Conservation (phyloP, 1,284 basidiomycete genomes). For the Rhizoctonia solani region DNA sequence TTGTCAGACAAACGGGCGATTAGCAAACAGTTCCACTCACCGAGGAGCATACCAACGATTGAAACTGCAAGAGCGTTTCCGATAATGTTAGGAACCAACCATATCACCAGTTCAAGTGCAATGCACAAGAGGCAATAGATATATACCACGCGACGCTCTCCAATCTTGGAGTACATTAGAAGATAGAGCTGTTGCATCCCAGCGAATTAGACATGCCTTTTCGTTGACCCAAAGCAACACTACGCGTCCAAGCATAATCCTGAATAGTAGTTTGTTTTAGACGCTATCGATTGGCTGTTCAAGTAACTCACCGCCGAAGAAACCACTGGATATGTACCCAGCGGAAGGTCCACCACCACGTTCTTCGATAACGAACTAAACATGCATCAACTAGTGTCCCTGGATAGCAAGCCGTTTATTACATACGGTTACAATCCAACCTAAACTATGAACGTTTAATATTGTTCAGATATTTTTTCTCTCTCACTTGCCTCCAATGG, state of each 20-base stretch:
- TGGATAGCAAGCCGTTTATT: not conserved
- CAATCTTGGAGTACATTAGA: constrained; percentile 28
- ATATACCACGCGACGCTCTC: constrained; percentile 41
- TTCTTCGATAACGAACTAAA: constrained; percentile 41
- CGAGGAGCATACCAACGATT: constrained; percentile 44
- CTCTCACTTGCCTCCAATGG: constrained; percentile 38
- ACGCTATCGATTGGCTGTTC: not conserved
- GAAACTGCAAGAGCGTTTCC: constrained; percentile 41
- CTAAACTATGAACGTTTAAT: not conserved
- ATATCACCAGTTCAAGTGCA: constrained; percentile 42
- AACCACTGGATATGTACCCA: constrained; percentile 45
- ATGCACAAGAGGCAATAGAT: constrained; percentile 41
- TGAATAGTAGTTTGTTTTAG: not conserved
- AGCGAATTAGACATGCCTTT: constrained; percentile 30
- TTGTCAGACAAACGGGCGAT: not conserved
- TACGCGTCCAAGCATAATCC: constrained; percentile 45
- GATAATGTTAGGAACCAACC: constrained; percentile 42
- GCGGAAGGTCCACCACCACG: constrained; percentile 45
- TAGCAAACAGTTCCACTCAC: constrained; percentile 28
- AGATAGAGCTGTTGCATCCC: not conserved
- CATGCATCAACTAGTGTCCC: not conserved
- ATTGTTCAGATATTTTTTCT: no score
- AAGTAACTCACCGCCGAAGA: constrained; percentile 30
- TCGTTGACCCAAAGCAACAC: constrained; percentile 44
- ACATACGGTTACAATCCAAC: constrained; percentile 17